A percentile compares a stretch with the other conserved stretches of the same genome.
These are phyloP conservation scores for Cutaneotrichosporon cutaneum DNA, from an alignment of 1,284 basidiomycete genomes.

Conservation along the genomic window DNA sequence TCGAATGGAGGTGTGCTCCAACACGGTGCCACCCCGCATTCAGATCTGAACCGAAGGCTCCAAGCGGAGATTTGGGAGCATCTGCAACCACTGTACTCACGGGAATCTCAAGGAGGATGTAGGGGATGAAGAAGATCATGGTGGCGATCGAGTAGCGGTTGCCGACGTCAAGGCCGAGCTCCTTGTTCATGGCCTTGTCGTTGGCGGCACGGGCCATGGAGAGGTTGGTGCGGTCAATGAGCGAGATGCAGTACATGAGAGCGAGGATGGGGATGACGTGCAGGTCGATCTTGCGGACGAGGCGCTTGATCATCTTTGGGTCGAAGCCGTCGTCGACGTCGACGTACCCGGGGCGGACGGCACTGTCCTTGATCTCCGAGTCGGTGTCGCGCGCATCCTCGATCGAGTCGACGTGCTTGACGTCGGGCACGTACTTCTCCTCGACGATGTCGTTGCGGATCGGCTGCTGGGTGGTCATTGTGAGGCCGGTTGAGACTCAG, in stretches of 20 bases:
- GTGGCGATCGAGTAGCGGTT: slow-evolving; percentile 49
- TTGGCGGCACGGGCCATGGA: slow-evolving; percentile 37
- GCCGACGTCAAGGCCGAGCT: slow-evolving; percentile 38
- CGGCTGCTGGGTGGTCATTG: not conserved
- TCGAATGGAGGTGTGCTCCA: too few species aligned
- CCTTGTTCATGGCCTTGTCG: slow-evolving; percentile 28
- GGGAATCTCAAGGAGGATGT: slow-evolving; percentile 49
- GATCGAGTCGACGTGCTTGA: not conserved
- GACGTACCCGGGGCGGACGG: too few species aligned
- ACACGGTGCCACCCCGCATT: too few species aligned
- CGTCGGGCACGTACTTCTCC: not conserved
- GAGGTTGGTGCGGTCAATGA: slow-evolving; percentile 42
- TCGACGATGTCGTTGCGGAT: not conserved
- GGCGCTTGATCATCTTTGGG: slow-evolving; percentile 9
- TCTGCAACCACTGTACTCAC: too few species aligned
- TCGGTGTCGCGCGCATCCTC: slow-evolving; percentile 3
- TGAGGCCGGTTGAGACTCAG: not conserved
- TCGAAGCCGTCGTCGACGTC: slow-evolving; percentile 24
- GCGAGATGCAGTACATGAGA: slow-evolving; percentile 21
- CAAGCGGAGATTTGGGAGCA: too few species aligned
- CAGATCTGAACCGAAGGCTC: not conserved
- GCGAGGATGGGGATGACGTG: slow-evolving; percentile 23
- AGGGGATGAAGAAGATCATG: slow-evolving; percentile 48
- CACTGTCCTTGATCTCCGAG: not conserved
- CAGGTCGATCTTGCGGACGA: slow-evolving; percentile 19